phyloP scores from a whole-genome alignment of 176 grass and related monocot species.

The Eremochloa ophiuroides region DNA sequence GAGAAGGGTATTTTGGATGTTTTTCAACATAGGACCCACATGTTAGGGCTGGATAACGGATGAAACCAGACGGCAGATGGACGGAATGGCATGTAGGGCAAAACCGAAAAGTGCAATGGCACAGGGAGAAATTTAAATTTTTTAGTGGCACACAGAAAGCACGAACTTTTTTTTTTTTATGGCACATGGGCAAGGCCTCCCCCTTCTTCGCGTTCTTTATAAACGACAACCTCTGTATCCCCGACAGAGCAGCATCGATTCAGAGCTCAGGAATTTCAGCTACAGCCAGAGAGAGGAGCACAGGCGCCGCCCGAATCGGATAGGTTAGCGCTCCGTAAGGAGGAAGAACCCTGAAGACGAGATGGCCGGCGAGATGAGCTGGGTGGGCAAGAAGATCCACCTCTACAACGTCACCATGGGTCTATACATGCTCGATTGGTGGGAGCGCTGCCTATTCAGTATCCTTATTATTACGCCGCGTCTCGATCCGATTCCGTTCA shows the following conservation, averaged over 20 bases:
- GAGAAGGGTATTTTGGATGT: no score
- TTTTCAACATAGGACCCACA: no score
- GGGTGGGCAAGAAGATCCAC: conserved; percentile 50
- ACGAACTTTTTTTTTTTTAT: no score
- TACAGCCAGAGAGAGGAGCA: background rate
- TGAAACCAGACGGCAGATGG: background rate
- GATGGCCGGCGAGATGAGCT: conserved; percentile 40
- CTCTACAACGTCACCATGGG: conserved; percentile 66
- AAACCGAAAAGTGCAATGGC: no score
- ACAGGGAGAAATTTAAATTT: background rate
- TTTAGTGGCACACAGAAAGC: no score
- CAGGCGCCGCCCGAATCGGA: background rate
- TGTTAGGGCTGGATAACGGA: no score
- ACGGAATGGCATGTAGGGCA: no score
- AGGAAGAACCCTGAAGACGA: background rate
- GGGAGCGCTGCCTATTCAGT: conserved; percentile 62
- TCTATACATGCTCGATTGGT: conserved; percentile 66
- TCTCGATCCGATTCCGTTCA: background rate
- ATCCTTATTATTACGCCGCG: conserved; percentile 33
- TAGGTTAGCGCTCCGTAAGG: background rate
- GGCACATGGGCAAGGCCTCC: background rate
- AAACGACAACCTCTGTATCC: background rate
- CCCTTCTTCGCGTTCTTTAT: background rate
- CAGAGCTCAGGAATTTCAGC: background rate
- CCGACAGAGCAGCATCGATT: background rate